Evolutionary conservation across 164 flowering plant genomes (phyloP).

Genomic region (Aristolochia contorta): DNA sequence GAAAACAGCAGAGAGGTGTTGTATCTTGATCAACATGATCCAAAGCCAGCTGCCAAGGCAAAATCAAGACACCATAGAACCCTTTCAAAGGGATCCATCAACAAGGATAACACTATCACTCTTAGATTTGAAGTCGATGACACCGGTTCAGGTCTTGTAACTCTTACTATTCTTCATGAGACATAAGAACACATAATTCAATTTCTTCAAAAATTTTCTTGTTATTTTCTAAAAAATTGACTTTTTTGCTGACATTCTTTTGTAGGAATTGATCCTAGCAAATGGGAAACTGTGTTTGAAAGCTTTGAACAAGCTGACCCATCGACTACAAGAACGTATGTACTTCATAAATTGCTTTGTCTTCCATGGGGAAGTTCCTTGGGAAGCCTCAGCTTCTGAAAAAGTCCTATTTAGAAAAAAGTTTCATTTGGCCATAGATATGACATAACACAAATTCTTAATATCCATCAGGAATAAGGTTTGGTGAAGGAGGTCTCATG

Average conservation of each 20-base stretch:
- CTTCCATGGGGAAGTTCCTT: no score
- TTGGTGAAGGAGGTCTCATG: no score
- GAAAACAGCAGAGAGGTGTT: constrained; percentile 25
- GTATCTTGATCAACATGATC: constrained; percentile 28
- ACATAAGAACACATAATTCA: no score
- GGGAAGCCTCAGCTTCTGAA: no score
- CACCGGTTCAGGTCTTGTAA: constrained; percentile 79
- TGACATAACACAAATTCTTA: no score
- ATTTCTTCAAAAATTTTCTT: background rate
- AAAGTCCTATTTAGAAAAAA: no score
- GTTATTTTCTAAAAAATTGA: background rate
- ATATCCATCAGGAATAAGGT: no score
- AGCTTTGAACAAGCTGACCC: constrained; percentile 99
- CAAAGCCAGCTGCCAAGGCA: constrained; percentile 20
- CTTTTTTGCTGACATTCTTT: background rate
- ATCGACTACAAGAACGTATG: constrained; percentile 89
- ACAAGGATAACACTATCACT: constrained; percentile 47
- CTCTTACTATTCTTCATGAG: background rate
- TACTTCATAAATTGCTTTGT: background rate
- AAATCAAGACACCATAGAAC: constrained; percentile 43
- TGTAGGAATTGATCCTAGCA: constrained; percentile 88
- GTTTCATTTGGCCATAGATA: no score
- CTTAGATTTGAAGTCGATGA: constrained; percentile 96
- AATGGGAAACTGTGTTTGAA: constrained; percentile 98
- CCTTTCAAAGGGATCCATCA: constrained; percentile 28